Conservation (phyloP, 208 protist genomes). For the Zelonia costaricensis region DNA sequence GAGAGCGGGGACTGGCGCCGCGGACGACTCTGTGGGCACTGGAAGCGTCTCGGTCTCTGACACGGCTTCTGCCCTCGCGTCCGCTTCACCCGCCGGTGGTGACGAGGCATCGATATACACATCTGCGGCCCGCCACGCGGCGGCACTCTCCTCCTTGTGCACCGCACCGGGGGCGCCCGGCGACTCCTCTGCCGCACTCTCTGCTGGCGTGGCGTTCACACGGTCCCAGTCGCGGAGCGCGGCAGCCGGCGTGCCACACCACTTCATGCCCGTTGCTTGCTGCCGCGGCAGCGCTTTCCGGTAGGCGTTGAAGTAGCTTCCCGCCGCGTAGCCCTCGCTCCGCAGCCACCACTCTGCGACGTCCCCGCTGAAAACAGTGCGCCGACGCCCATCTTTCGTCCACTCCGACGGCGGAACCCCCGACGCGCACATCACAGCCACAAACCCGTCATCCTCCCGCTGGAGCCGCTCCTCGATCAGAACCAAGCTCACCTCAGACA, state of each 20-base stretch:
- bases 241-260: slow-evolving; percentile 2
- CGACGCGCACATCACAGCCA: background rate
- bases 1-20: too few relatives aligned
- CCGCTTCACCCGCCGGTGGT: too few relatives aligned
- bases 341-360: slow-evolving; percentile 20
- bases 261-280: slow-evolving; percentile 10
- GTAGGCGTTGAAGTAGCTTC: slow-evolving; percentile 20
- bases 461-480: too few relatives aligned
- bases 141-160: too few relatives aligned
- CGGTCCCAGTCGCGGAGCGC: background rate
- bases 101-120: too few relatives aligned
- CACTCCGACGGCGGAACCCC: background rate
- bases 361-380: slow-evolving; percentile 20
- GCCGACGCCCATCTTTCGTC: background rate
- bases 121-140: too few relatives aligned
- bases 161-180: too few relatives aligned
- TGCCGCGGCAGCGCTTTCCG: background rate
- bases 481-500: too few relatives aligned
- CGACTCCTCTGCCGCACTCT: too few relatives aligned
- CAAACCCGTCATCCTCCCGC: background rate
- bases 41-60: too few relatives aligned
- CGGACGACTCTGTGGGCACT: too few relatives aligned
- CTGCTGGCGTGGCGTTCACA: background rate
- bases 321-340: background rate
- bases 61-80: too few relatives aligned